Conservation (phyloP, 306 rosid genomes). For the Pyrus communis region DNA sequence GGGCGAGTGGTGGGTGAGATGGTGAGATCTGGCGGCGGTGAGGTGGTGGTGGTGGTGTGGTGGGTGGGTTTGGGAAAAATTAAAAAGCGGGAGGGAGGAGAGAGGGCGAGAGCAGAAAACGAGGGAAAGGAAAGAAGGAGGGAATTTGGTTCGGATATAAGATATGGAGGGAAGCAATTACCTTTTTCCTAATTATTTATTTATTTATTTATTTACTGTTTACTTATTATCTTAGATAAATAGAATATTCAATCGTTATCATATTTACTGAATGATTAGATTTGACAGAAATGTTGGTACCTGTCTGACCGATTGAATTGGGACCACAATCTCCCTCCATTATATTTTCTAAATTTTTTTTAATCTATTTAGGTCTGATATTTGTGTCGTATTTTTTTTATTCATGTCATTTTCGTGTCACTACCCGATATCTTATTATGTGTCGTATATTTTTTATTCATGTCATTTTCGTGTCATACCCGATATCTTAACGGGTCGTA, state of each 20-base stretch:
- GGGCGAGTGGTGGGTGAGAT: background rate
- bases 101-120: constrained; percentile 47
- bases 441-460: no score
- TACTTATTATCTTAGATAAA: background rate
- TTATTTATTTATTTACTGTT: background rate
- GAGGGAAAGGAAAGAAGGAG: constrained; percentile 73
- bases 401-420: no score
- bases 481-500: no score
- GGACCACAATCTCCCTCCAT: no score
- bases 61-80: constrained; percentile 34
- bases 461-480: no score
- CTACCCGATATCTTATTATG: no score
- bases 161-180: constrained; percentile 89
- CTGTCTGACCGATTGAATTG: no score
- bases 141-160: constrained; percentile 89
- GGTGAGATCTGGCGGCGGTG: constrained; percentile 34
- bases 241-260: background rate
- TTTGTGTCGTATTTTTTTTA: no score
- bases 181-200: background rate
- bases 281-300: no score
- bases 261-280: no score
- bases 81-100: constrained; percentile 65
- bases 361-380: no score
- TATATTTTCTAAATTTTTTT: no score
- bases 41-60: background rate